These are phyloP conservation scores for Blastocystis sp. DNA, from an alignment of 352 stramenopile genomes.

Conservation along the genomic window DNA sequence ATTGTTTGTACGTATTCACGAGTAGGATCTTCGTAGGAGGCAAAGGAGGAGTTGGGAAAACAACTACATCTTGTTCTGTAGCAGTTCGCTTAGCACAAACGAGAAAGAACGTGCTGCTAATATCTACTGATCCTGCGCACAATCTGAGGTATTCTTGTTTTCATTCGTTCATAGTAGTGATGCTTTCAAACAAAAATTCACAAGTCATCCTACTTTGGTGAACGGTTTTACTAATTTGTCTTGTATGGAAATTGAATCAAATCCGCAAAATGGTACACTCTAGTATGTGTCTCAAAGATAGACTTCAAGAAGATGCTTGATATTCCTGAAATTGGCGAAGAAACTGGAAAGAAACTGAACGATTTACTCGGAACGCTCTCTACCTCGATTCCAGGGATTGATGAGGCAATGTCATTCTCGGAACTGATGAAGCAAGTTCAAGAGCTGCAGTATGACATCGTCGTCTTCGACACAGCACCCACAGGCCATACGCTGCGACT, in stretches of 20 bases:
- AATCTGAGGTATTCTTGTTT: conserved; percentile 78
- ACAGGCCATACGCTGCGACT: conserved; percentile 92
- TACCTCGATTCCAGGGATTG: conserved; percentile 94
- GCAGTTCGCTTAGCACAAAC: conserved; percentile 81
- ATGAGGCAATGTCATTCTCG: conserved; percentile 96
- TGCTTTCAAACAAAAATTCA: conserved; percentile 98
- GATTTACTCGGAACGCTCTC: conserved; percentile 89
- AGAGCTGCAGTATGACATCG: conserved; percentile 91
- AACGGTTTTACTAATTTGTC: conserved; percentile 93
- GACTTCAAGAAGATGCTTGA: conserved; percentile 19
- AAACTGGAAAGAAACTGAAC: conserved; percentile 5
- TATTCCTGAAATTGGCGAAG: neutral
- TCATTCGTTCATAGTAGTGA: conserved; percentile 70
- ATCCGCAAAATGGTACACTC: conserved; percentile 31
- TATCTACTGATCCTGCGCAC: conserved; percentile 98
- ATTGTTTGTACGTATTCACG: neutral
- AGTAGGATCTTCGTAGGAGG: conserved; percentile 85
- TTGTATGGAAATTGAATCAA: conserved; percentile 95
- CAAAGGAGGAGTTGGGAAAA: conserved; percentile 88
- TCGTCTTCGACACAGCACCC: conserved; percentile 95
- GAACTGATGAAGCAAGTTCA: conserved; percentile 95
- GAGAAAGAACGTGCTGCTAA: conserved; percentile 89
- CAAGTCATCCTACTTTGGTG: conserved; percentile 88
- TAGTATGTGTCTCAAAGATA: neutral
- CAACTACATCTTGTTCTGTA: conserved; percentile 94